Conservation (phyloP, 192 early-diverging fungal genomes). For the Anaeromyces robustus region DNA sequence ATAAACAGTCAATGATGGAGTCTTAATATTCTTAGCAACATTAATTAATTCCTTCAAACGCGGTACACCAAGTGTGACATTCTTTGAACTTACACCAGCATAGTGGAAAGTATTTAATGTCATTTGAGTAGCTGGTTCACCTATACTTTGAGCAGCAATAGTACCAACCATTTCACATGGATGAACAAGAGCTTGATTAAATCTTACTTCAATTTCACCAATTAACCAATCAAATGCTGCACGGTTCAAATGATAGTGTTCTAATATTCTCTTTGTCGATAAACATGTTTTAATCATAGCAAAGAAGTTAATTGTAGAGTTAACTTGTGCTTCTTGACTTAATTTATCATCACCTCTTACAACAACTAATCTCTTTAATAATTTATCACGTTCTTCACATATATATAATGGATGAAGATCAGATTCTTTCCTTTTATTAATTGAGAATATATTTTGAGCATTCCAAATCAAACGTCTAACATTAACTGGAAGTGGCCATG, state of each 20-base stretch:
- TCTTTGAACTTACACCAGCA: conserved; percentile 93
- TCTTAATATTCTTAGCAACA: conserved; percentile 91
- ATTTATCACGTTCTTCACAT: conserved; percentile 50
- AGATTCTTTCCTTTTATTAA: conserved; percentile 61
- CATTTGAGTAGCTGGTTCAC: conserved; percentile 99
- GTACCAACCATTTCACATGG: conserved; percentile 98
- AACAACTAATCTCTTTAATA: conserved; percentile 57
- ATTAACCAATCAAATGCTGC: conserved; percentile 90
- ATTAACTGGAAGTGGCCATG: conserved; percentile 86
- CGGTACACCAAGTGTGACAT: conserved; percentile 94
- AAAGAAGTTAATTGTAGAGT: conserved; percentile 85
- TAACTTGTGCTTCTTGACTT: conserved; percentile 70
- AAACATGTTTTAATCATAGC: conserved; percentile 69
- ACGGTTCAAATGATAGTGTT: conserved; percentile 70
- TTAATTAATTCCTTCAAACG: conserved; percentile 99
- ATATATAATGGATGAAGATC: conserved; percentile 76
- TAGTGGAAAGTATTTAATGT: conserved; percentile 99
- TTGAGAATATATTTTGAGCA: conserved; percentile 75
- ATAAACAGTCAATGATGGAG: conserved; percentile 68
- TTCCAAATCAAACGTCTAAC: conserved; percentile 75
- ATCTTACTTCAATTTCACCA: conserved; percentile 82
- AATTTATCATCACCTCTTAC: conserved; percentile 81
- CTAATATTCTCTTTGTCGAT: conserved; percentile 69
- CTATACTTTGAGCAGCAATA: conserved; percentile 95
- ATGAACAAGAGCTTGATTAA: conserved; percentile 76